A percentile compares a stretch with the other conserved stretches of the same genome.
phyloP scores from a whole-genome alignment of 768 basidiomycete species.

The Podaxis sp. region DNA sequence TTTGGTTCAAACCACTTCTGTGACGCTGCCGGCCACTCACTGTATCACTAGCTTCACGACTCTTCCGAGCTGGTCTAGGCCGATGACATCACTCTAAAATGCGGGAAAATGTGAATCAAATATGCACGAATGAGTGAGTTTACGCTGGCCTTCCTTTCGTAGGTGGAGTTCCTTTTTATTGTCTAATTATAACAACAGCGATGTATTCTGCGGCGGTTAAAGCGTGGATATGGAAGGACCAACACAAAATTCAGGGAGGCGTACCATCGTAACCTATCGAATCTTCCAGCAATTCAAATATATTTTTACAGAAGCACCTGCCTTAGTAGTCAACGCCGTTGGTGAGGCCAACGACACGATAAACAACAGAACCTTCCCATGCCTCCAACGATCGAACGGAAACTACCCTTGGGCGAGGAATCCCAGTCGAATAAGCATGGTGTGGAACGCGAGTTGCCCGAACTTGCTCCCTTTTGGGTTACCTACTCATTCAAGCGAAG shows the following conservation, averaged over 20 bases:
- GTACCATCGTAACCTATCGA: too few species aligned
- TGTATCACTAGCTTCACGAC: neutral
- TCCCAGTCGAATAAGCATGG: neutral
- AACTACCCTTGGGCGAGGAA: neutral
- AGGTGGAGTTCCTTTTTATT: neutral
- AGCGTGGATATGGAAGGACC: too few species aligned
- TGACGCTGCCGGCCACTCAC: too few species aligned
- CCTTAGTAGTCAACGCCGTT: too few species aligned
- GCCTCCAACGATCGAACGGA: too few species aligned
- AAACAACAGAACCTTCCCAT: too few species aligned
- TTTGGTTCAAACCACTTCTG: too few species aligned
- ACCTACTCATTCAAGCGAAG: neutral
- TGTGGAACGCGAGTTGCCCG: neutral
- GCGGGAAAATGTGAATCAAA: neutral
- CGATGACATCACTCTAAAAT: neutral
- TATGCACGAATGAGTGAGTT: neutral
- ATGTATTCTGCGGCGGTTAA: too few species aligned
- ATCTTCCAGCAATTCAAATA: too few species aligned
- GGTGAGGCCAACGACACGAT: too few species aligned
- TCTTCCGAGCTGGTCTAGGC: neutral
- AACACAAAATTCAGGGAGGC: too few species aligned
- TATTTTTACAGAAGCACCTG: too few species aligned
- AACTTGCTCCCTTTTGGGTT: neutral
- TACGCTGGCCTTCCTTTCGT: neutral
- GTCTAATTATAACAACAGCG: neutral